A percentile compares a stretch with the other conserved stretches of the same genome.
phyloP scores from a whole-genome alignment of 805 yeast genomes.

The Sugiyamaella americana region DNA sequence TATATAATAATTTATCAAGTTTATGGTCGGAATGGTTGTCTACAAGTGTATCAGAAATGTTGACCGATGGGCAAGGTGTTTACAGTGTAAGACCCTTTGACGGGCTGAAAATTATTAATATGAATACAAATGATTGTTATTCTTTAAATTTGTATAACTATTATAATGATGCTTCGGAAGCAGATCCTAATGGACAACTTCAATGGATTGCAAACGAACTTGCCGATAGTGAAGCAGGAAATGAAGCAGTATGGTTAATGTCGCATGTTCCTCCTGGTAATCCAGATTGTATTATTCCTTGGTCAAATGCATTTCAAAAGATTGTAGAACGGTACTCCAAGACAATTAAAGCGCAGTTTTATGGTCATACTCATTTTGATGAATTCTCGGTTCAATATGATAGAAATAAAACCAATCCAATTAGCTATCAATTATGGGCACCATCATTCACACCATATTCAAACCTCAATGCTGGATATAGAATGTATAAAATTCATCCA shows the following conservation, averaged over 20 bases:
- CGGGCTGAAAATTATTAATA: slow-evolving; percentile 54
- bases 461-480: slow-evolving; percentile 62
- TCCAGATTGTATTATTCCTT: slow-evolving; percentile 50
- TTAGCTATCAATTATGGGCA: slow-evolving; percentile 56
- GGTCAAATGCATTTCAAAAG: slow-evolving; percentile 50
- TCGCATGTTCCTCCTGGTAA: slow-evolving; percentile 58
- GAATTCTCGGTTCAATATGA: slow-evolving; percentile 56
- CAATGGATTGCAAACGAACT: slow-evolving; percentile 57
- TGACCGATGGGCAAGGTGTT: slow-evolving; percentile 50
- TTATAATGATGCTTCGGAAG: slow-evolving; percentile 39
- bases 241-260: slow-evolving; percentile 64
- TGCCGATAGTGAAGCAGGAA: slow-evolving; percentile 47
- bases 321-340: slow-evolving; percentile 60
- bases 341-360: slow-evolving; percentile 62
- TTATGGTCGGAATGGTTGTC: slow-evolving; percentile 35
- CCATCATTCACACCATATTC: slow-evolving; percentile 61
- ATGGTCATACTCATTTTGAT: slow-evolving; percentile 67
- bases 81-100: slow-evolving; percentile 48
- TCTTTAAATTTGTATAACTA: slow-evolving; percentile 53
- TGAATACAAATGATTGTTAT: slow-evolving; percentile 66
- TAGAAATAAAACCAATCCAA: slow-evolving; percentile 39
- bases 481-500: slow-evolving; percentile 62
- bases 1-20: slow-evolving; percentile 42
- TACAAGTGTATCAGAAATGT: slow-evolving; percentile 30
- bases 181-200: slow-evolving; percentile 60